Evolutionary conservation across 2,329 filamentous ascomycete species (phyloP).

Genomic region (Diplodia intermedia): DNA sequence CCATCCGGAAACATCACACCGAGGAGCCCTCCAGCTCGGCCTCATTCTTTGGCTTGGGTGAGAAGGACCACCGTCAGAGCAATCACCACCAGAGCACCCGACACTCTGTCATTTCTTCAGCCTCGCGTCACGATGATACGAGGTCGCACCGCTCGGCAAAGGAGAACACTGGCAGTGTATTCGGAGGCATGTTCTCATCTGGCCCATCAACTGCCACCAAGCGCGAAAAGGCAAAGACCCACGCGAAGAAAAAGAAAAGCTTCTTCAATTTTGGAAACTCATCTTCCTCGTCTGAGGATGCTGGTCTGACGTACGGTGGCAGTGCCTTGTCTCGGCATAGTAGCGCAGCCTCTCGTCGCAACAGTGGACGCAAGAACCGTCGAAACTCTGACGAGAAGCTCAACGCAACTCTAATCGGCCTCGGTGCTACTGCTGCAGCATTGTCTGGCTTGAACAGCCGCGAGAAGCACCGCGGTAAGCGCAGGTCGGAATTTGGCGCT

Average conservation of each 20-base stretch:
- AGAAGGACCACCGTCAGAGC: conserved; percentile 14
- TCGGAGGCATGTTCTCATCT: conserved; percentile 68
- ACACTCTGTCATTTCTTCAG: conserved; percentile 14
- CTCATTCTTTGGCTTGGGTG: conserved; percentile 22
- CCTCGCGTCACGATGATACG: conserved; percentile 9
- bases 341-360: conserved; percentile 38
- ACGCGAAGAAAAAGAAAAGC: conserved; percentile 51
- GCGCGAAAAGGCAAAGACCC: conserved; percentile 41
- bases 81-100: conserved; percentile 19
- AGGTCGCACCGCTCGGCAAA: conserved; percentile 38
- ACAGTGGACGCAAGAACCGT: conserved; percentile 41
- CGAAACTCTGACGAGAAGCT: conserved; percentile 55
- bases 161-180: conserved; percentile 40
- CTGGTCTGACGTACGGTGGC: conserved; percentile 55
- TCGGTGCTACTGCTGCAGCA: conserved; percentile 58
- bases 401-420: conserved; percentile 54
- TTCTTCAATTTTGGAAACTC: conserved; percentile 59
- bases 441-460: conserved; percentile 52
- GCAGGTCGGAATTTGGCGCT: conserved; percentile 42
- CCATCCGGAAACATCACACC: conserved; percentile 42
- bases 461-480: conserved; percentile 38
- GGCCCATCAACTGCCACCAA: conserved; percentile 39
- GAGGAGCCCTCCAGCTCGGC: conserved; percentile 39
- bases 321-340: conserved; percentile 36
- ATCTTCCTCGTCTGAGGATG: conserved; percentile 55